These are phyloP conservation scores for Roridomyces roridus DNA, from an alignment of 768 basidiomycete species.

Conservation along the genomic window DNA sequence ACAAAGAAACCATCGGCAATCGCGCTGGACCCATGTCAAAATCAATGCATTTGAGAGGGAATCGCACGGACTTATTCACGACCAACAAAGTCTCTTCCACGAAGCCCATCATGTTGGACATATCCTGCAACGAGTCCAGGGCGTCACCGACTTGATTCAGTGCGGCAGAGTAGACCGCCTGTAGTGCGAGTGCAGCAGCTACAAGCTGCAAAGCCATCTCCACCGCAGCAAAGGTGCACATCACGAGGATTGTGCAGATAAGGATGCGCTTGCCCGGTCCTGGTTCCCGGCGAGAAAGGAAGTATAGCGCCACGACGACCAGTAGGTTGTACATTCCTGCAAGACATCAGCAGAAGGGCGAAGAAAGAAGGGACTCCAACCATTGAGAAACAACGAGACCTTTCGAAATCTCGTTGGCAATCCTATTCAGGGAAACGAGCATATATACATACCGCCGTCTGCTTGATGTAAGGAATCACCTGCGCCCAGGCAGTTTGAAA, in stretches of 20 bases:
- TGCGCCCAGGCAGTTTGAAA: no score
- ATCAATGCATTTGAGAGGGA: neutral
- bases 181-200: no score
- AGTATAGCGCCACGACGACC: neutral
- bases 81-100: neutral
- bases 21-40: neutral
- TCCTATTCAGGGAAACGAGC: no score
- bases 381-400: no score
- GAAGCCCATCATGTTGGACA: neutral
- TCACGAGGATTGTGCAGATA: no score
- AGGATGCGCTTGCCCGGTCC: neutral
- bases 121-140: neutral
- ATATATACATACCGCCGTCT: no score
- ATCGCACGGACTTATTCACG: slow-evolving; percentile 5
- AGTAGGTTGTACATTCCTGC: slow-evolving; percentile 6
- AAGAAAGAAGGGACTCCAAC: no score
- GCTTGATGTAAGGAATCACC: no score
- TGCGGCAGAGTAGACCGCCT: no score
- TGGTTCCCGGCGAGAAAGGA: slow-evolving; percentile 2
- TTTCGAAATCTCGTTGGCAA: no score
- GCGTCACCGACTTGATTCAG: no score
- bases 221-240: slow-evolving; percentile 2
- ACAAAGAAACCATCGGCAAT: slow-evolving; percentile 15
- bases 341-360: no score
- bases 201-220: neutral